These are phyloP conservation scores for Triticum turgidum DNA, from an alignment of 176 grass and related monocot species.

Conservation along the genomic window DNA sequence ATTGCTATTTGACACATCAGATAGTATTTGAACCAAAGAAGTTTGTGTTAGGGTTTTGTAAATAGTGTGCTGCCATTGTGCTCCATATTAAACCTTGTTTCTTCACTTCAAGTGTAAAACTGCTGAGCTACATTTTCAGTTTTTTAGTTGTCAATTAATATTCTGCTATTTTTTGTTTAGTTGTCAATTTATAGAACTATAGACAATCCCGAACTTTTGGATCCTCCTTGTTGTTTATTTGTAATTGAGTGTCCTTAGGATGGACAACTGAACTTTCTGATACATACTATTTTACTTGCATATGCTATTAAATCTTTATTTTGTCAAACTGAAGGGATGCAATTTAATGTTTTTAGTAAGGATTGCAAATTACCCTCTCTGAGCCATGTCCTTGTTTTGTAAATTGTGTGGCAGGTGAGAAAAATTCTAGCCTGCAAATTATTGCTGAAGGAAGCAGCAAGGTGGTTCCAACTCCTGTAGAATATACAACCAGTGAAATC, in stretches of 20 bases:
- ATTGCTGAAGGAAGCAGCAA: constrained; percentile 39
- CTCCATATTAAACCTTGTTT: constrained; percentile 22
- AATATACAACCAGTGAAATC: constrained; percentile 60
- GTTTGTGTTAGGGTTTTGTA: background rate
- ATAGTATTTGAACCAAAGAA: background rate
- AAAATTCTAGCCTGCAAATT: constrained; percentile 9
- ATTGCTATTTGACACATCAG: background rate
- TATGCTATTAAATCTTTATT: constrained; percentile 1
- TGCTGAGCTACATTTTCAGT: background rate
- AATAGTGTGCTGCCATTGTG: background rate
- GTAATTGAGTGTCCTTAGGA: background rate
- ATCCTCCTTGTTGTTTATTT: constrained; percentile 6
- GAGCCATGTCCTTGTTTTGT: background rate
- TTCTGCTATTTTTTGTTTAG: background rate
- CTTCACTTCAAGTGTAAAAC: background rate
- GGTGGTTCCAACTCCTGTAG: constrained; percentile 35
- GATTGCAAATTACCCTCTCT: background rate
- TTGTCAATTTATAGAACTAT: background rate
- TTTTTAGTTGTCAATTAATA: background rate
- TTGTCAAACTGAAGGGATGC: background rate
- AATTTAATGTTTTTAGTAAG: background rate
- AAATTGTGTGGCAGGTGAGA: constrained; percentile 30
- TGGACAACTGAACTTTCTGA: background rate
- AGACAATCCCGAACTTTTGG: background rate
- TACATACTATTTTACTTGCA: no score